phyloP scores from a whole-genome alignment of 108 stramenopile genomes.

The Discostella pseudostelligera region DNA sequence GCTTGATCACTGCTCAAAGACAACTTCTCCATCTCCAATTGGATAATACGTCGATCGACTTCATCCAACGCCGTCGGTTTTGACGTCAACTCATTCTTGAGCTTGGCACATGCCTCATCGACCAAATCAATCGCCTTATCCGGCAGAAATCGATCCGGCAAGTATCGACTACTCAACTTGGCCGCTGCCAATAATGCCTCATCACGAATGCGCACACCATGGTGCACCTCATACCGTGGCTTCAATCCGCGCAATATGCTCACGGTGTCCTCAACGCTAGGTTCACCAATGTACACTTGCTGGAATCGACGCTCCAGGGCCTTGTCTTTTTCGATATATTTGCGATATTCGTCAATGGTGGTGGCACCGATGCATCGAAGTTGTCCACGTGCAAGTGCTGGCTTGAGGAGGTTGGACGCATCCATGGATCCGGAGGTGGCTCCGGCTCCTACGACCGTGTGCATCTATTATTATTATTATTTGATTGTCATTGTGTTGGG shows the following conservation, averaged over 20 bases:
- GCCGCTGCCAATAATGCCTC: conserved; percentile 97
- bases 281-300: conserved; percentile 95
- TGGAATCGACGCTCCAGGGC: conserved; percentile 98
- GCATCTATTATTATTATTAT: conserved; percentile 54
- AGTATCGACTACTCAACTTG: conserved; percentile 94
- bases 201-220: conserved; percentile 96
- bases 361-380: conserved; percentile 98
- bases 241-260: conserved; percentile 96
- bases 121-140: conserved; percentile 93
- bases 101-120: conserved; percentile 95
- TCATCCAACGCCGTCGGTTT: conserved; percentile 62
- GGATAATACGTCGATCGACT: conserved; percentile 49
- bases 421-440: conserved; percentile 92
- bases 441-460: conserved; percentile 98
- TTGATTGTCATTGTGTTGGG: neutral
- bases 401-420: conserved; percentile 97
- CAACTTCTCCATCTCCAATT: conserved; percentile 70
- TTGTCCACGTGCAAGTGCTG: conserved; percentile 95
- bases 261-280: conserved; percentile 96
- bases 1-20: conserved; percentile 26
- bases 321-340: conserved; percentile 97
- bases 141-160: conserved; percentile 92
- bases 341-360: conserved; percentile 95
- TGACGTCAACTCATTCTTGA: conserved; percentile 84
- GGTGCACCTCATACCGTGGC: conserved; percentile 95